Evolutionary conservation across 1,284 basidiomycete species (phyloP), one percentile per base, ranked within the genome.

Genomic region (Violaceomyces palustris): DNA sequence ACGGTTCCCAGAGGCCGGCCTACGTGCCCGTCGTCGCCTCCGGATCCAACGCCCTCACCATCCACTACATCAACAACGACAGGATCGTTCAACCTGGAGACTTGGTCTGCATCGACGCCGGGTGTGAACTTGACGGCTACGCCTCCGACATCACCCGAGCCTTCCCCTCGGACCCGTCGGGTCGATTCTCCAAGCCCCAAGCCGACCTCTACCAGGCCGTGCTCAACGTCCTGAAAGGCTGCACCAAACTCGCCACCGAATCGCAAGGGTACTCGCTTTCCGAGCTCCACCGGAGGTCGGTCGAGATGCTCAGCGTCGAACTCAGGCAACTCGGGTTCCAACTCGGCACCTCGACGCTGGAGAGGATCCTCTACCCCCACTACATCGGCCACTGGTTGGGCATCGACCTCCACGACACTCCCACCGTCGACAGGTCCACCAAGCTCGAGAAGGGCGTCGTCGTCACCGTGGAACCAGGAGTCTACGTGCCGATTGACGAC

Each of bases 121-220:
- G 74, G 9, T 69, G 64, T 37, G 75, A 73, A 50, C 61, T 48
- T 28, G 89, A 86, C 57, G 88, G 88, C 37, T 98, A 98, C 69
- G 89, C 90, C 2, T 91, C 88, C 31, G 93, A 98, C 74, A 96
- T 98, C 62, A 96, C 91, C 6, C 86, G 93, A 30, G 91, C 92
- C 12, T 96, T 85, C 72, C 93, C 94, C 1, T 84, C 82, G 11
- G 54, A 58, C 3, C 42, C 47, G 17, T 39, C 61, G 30, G 54
- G 60, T 0, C 36, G 32, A 14, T 98, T 97, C 74, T 84, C 83
- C 1, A 66, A 78, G 0, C 78, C 91, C 1, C 94, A 99, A 71
- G 78, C 79, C 21, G 90, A 92, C 45, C 80, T 99, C 10, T 99
- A 99, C 75, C 77, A 82, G 8, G 88, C 86, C 6, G 82, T 91